These are phyloP conservation scores for Arabidopsis hybrid DNA, from an alignment of 441 rosid species.

Conservation along the genomic window DNA sequence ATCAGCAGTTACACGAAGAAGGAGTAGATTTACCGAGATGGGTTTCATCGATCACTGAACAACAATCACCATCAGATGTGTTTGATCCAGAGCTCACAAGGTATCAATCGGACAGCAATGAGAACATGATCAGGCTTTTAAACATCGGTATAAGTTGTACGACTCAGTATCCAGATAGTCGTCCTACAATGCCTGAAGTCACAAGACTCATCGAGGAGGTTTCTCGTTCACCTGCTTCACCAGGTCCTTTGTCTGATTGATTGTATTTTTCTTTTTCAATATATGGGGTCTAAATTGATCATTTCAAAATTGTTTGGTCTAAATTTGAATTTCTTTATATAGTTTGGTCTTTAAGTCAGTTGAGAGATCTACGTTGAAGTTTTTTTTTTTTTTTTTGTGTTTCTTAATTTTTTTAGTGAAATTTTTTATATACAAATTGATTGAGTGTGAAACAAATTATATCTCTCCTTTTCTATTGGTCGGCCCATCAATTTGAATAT, in stretches of 20 bases:
- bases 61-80: slow-evolving; percentile 63
- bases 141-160: slow-evolving; percentile 67
- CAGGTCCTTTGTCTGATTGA: slow-evolving; percentile 41
- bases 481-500: neutral
- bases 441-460: slow-evolving; percentile 24
- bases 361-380: slow-evolving; percentile 28
- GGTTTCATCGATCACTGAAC: slow-evolving; percentile 68
- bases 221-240: slow-evolving; percentile 41
- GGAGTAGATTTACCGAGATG: slow-evolving; percentile 83
- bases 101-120: slow-evolving; percentile 63
- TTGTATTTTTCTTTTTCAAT: neutral
- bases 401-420: too few relatives aligned
- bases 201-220: slow-evolving; percentile 57
- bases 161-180: slow-evolving; percentile 64
- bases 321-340: slow-evolving; percentile 31
- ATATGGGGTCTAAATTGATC: slow-evolving; percentile 25
- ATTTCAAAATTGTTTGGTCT: slow-evolving; percentile 31
- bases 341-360: slow-evolving; percentile 29
- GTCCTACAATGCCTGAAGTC: slow-evolving; percentile 67
- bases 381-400: neutral
- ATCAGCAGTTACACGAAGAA: slow-evolving; percentile 63
- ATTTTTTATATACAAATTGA: slow-evolving; percentile 14
- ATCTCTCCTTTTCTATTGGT: slow-evolving; percentile 6
- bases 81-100: slow-evolving; percentile 73
- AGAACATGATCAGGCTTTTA: slow-evolving; percentile 64